These are phyloP conservation scores for Polyporus arcularius DNA, from an alignment of 768 basidiomycete species.

Conservation along the genomic window DNA sequence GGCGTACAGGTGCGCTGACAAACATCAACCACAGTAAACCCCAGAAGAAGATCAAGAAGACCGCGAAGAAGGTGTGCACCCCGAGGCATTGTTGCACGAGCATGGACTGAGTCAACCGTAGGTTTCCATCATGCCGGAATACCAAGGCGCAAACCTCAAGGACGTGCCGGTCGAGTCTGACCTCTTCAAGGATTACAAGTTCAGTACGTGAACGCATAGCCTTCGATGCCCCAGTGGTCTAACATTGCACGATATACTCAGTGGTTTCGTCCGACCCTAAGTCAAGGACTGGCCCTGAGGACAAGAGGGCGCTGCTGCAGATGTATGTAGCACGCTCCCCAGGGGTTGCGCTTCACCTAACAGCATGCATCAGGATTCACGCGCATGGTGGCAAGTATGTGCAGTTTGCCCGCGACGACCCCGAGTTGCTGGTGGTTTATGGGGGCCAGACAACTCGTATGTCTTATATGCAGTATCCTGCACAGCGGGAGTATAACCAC, in stretches of 20 bases:
- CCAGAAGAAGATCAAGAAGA: constrained; percentile 63
- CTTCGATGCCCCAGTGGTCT: neutral
- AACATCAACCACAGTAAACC: constrained; percentile 29
- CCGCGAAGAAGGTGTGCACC: constrained; percentile 46
- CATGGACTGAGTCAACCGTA: constrained; percentile 25
- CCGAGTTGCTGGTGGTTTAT: constrained; percentile 61
- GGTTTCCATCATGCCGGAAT: constrained; percentile 64
- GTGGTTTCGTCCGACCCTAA: constrained; percentile 79
- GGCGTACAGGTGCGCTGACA: neutral
- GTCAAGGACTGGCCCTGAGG: constrained; percentile 62
- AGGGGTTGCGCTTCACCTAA: neutral
- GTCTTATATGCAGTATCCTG: constrained; percentile 26
- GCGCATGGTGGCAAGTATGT: constrained; percentile 67
- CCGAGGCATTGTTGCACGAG: neutral
- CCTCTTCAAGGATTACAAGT: constrained; percentile 74
- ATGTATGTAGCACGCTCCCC: constrained; percentile 44
- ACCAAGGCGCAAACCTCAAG: constrained; percentile 63
- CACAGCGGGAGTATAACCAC: neutral
- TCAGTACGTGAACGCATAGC: constrained; percentile 55
- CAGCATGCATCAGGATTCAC: constrained; percentile 51
- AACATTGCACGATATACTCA: constrained; percentile 28
- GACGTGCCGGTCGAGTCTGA: constrained; percentile 60
- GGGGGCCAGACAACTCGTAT: constrained; percentile 69
- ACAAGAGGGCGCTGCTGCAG: constrained; percentile 70
- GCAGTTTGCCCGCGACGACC: constrained; percentile 59